Evolutionary conservation across 768 basidiomycete genomes (phyloP), one percentile per base, ranked within the genome.

Genomic region (Dioszegia hungarica): DNA sequence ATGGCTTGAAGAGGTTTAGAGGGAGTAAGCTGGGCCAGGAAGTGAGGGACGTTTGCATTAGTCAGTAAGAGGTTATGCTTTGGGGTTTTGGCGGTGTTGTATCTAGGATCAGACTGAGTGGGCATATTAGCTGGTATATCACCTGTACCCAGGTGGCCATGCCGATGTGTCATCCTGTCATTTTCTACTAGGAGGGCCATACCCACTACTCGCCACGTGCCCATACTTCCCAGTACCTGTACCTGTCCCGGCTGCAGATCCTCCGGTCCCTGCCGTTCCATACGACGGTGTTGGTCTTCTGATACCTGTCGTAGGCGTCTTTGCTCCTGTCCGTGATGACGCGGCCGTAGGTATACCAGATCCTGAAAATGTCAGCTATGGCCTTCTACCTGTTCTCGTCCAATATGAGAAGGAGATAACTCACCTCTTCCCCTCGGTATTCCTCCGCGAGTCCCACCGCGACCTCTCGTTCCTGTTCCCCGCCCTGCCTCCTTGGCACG

Each of bases 191-290:
- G 55, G 36, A 2, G 70, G 70, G 2, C 70, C 70, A 58, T 72
- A 72, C 12, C 70, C 70, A 54, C 70, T 72, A 52, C 67, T 69
- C 40, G 61, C 58, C 2, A 72, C 70, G 61, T 67, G 52, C 29
- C 60, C 64, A 53, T 72, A 72, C 33, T 64, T 55, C 24, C 70
- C 67, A 5, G 53, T 53, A n/a, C 57, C 31, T 48, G 57, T 58
- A 43, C 44, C 22, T n/a, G 50, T 10, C 44, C 29, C 20, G 15
- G 33, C 12, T 8, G 48, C 25, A 39, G 24, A 29, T 33, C 53
- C 15, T n/a, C n/a, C n/a, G n/a, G n/a, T n/a, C n/a, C 34, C 36
- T 25, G 31, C 25, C 29, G 49, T 46, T 27, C n/a, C 36, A 28
- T 41, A 37, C 20, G 61, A 24, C 15, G 53, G 8, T 2, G 57